Conservation (phyloP, 345 rosid species). For the Firmiana major region DNA sequence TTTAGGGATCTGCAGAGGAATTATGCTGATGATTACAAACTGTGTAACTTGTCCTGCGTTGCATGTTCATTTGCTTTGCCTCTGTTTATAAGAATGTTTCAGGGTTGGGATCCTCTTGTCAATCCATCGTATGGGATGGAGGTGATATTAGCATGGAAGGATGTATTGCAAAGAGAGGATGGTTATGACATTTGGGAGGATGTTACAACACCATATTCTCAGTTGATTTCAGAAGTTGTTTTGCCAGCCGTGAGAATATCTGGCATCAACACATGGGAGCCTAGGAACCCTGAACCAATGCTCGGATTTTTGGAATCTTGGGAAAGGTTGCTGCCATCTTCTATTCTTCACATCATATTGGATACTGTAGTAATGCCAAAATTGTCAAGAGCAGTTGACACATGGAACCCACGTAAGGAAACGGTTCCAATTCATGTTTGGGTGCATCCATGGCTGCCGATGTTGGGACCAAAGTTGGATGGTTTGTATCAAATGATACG, state of each 20-base stretch:
- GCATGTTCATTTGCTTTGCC: conserved; percentile 79
- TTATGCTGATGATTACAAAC: conserved; percentile 67
- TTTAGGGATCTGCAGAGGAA: conserved; percentile 49
- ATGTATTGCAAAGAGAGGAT: conserved; percentile 61
- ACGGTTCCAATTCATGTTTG: conserved; percentile 82
- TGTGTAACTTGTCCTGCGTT: conserved; percentile 68
- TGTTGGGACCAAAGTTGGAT: conserved; percentile 75
- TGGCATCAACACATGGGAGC: conserved; percentile 86
- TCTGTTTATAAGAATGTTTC: conserved; percentile 76
- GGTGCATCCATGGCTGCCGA: conserved; percentile 97
- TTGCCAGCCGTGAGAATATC: conserved; percentile 83
- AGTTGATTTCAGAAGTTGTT: conserved; percentile 70
- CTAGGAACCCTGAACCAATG: conserved; percentile 94
- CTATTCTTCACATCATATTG: conserved; percentile 56
- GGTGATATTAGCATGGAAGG: conserved; percentile 61
- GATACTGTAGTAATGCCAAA: conserved; percentile 72
- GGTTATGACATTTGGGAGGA: conserved; percentile 74
- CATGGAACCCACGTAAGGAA: conserved; percentile 84
- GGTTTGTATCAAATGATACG: conserved; percentile 72
- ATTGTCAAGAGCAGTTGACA: conserved; percentile 71
- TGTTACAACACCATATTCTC: conserved; percentile 58
- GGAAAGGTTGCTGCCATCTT: conserved; percentile 68
- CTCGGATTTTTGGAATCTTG: conserved; percentile 82
- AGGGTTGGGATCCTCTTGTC: conserved; percentile 88
- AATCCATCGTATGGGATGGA: conserved; percentile 64